Base-by-base conservation (phyloP, 2,329 filamentous ascomycete species). In the Hymenoscyphus fructigenus region DNA sequence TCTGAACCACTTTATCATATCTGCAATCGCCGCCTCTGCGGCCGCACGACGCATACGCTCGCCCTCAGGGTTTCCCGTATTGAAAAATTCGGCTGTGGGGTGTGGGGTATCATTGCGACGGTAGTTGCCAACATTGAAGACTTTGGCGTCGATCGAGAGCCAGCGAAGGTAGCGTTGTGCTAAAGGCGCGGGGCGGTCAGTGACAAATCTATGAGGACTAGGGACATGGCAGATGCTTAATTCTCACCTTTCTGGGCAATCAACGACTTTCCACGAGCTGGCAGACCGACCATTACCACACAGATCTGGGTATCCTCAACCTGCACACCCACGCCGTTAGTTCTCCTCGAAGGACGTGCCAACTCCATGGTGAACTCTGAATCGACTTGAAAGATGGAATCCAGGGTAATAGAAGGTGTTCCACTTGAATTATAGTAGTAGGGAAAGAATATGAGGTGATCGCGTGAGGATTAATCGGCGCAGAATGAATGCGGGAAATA, bases 91-190 rank as follows among this genome's bases (percentile, higher is more conserved):
- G 71, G 95, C 95, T 2, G 89, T 88, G 17, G 95, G 95, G 71
- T 96, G 93, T 20, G 95, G 93, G 5, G 92, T 96, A 71, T 91
- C 90, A 73, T 90, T 88, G 70, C 95, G 92, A 71, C 95, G 92
- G 78, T 99, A 99, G 75, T 90, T 93, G 76, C 95, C 95, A 70
- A 99, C 95, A 72, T 99, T 99, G 87, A 99, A 99, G 69, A 93
- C 94, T 77, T 93, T 90, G 65, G 95, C 91, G 47, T 91, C 89
- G 75, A 99, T 93, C 29, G 93, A 97, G 65, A 98, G 89, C 95
- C 95, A 99, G 78, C 91, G 91, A 41, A 99, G 88, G 79, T 99
- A 99, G 66, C 95, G 90, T 78, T 95, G 90, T 67, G 93, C 92
- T 95, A 76, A 59, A 66, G 58, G 65, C 5, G 14, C n/a, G 62